Evolutionary conservation across 2,329 filamentous ascomycete genomes (phyloP), one percentile per base, ranked within the genome.

Genomic region (Alternaria sp.): DNA sequence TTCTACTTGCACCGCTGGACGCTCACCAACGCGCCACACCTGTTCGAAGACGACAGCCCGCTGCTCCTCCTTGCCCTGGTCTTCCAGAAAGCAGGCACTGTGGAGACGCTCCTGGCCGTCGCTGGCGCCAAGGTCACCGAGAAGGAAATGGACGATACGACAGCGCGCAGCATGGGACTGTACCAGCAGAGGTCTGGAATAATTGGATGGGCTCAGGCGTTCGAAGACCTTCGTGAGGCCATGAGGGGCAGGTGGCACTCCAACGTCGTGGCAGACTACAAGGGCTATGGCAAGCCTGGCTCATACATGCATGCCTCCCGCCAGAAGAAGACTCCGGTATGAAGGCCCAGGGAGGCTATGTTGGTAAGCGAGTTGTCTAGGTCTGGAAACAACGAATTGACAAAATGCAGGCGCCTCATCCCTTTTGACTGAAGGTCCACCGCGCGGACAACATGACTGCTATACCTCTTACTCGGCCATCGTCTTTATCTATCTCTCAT

Each of bases 401-500:
- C 28, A 23, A 10, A 11, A 21, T 3, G 13, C 28, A 32, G n/a
- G 49, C 17, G 13, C 28, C 17, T 17, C 26, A 51, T 32, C 28
- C 17, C 5, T 36, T 36, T 36, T 36, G 32, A 36, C 32, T 36
- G 15, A 36, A 36, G 32, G 32, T 36, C 4, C 32, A 36, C 15
- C 32, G 32, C 32, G 32, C 32, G 32, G 32, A 36, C 32, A n/a
- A 36, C 32, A n/a, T 36, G 32, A 36, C 11, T n/a, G 23, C 23
- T 25, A 11, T 23, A 45, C 11, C 3, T 77, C 81, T 7, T 81
- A 21, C 61, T 64, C 49, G 4, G 59, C 81, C 15, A 66, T 83
- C 44, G 80, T 82, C 47, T 75, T 81, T 57, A 69, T 89, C 61
- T 81, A 80, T n/a, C 60, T 89, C 7, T 86, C 85, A 6, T 86